Conservation (phyloP, 345 rosid species). For the Linum tenue region DNA sequence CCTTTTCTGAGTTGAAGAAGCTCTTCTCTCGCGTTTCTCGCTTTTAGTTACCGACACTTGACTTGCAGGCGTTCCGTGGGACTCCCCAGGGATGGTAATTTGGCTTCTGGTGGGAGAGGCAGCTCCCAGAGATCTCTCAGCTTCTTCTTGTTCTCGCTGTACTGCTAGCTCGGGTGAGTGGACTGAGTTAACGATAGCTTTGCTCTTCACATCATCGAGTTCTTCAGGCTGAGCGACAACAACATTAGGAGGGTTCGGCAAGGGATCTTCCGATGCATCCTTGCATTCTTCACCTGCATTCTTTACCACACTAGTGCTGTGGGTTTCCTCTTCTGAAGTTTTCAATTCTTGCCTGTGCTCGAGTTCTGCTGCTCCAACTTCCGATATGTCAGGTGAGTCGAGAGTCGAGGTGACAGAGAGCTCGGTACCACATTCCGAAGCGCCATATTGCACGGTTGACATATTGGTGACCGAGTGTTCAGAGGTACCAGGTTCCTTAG, state of each 20-base stretch:
- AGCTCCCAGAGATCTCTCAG: slow-evolving; percentile 27
- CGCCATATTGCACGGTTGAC: slow-evolving; percentile 33
- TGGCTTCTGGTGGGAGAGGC: slow-evolving; percentile 59
- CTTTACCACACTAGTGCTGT: slow-evolving; percentile 19
- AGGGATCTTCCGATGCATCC: slow-evolving; percentile 19
- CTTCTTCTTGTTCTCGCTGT: slow-evolving; percentile 25
- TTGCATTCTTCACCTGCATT: slow-evolving; percentile 29
- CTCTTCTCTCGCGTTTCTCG: slow-evolving; percentile 40
- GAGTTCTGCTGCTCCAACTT: slow-evolving; percentile 35
- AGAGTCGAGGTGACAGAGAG: slow-evolving; percentile 85
- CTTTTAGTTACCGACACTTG: slow-evolving; percentile 55
- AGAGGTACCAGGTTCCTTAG: slow-evolving; percentile 20
- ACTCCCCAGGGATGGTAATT: slow-evolving; percentile 43
- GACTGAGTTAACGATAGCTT: slow-evolving; percentile 19
- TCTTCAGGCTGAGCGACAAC: slow-evolving; percentile 26
- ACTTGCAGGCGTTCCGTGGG: slow-evolving; percentile 83
- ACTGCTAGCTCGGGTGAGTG: slow-evolving; percentile 23
- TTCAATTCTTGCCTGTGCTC: slow-evolving; percentile 26
- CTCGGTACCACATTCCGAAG: slow-evolving; percentile 86
- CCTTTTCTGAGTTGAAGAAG: slow-evolving; percentile 39
- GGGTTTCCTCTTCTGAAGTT: slow-evolving; percentile 28
- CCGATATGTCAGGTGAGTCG: slow-evolving; percentile 68
- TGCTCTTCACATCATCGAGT: slow-evolving; percentile 22
- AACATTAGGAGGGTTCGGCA: slow-evolving; percentile 17
- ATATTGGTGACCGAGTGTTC: slow-evolving; percentile 27